These are phyloP conservation scores for Dovyalis caffra DNA, from an alignment of 345 rosid genomes.

Conservation along the genomic window DNA sequence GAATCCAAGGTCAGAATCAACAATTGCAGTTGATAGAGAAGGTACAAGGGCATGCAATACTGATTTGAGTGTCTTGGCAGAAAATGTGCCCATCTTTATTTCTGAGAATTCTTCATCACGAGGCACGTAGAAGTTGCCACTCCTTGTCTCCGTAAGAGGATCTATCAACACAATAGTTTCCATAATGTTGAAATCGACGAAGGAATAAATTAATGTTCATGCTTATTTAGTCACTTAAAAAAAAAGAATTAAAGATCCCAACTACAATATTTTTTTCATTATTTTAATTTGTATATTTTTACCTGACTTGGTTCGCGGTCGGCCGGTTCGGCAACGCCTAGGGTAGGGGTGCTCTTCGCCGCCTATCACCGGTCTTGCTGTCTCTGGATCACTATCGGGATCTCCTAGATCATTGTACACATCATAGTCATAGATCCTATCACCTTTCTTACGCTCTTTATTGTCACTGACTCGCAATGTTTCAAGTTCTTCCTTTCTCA, in stretches of 20 bases:
- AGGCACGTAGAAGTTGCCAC: slow-evolving; percentile 56
- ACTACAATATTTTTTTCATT: not conserved
- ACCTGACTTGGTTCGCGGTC: slow-evolving; percentile 33
- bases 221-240: too few species aligned
- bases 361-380: slow-evolving; percentile 43
- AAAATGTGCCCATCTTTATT: slow-evolving; percentile 46
- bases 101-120: slow-evolving; percentile 74
- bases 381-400: slow-evolving; percentile 40
- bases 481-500: slow-evolving; percentile 59
- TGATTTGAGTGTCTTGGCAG: slow-evolving; percentile 57
- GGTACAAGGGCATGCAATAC: slow-evolving; percentile 66
- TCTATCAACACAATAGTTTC: slow-evolving; percentile 26
- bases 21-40: slow-evolving; percentile 38
- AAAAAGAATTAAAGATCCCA: too few species aligned
- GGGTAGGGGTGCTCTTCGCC: slow-evolving; percentile 44
- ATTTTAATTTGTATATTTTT: not conserved
- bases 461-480: slow-evolving; percentile 54
- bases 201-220: not conserved
- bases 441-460: slow-evolving; percentile 54
- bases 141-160: slow-evolving; percentile 49
- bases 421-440: slow-evolving; percentile 78
- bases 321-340: slow-evolving; percentile 52
- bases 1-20: slow-evolving; percentile 48
- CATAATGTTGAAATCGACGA: not conserved
- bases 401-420: slow-evolving; percentile 75